Base-by-base conservation (phyloP, 208 protist genomes). In the Leishmania braziliensis region DNA sequence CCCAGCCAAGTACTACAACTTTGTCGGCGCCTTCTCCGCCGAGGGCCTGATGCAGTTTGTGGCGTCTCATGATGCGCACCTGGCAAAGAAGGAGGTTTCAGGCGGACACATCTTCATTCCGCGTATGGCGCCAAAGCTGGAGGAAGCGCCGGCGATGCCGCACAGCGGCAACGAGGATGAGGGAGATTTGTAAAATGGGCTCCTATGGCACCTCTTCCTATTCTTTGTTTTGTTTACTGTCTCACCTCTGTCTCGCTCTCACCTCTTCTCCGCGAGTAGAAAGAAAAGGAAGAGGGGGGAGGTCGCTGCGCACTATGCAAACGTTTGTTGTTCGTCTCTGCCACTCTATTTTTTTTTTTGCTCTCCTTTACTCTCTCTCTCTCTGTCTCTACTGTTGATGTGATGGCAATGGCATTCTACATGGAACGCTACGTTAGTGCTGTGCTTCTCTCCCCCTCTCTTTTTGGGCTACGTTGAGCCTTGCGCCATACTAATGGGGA, bases 1-100 rank as follows among this genome's bases (percentile, higher is more conserved):
- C 12, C 68, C 66, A 0, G 77, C 75, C 1, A 63, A 65, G 60
- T 91, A 89, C 82, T 84, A 66, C 82, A 83, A 81, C 76, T 86
- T 90, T 51, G 70, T 84, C 14, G 88, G 88, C 18, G 71, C 86
- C 26, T 88, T 90, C 65, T 79, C 75, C 9, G 84, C 77, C 5
- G 84, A 87, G 46, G 65, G 83, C 10, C 43, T 91, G 14, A 77
- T 84, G 12, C 80, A 86, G 51, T 91, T 91, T 63, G 70, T 84
- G 66, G 51, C 63, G 0, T 54, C 75, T 16, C 70, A 82, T 65
- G 60, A 77, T 36, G 26, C 76, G 23, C 39, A 84, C 4, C 36
- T 79, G 5, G 9, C 84, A 9, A 48, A 66, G 39, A 54, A 66
- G 51, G 73, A 51, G 46, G 80, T 82, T 26, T 48, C 69, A 1